Conservation (phyloP, 73 alveolate species). For the Blepharisma stoltei region DNA sequence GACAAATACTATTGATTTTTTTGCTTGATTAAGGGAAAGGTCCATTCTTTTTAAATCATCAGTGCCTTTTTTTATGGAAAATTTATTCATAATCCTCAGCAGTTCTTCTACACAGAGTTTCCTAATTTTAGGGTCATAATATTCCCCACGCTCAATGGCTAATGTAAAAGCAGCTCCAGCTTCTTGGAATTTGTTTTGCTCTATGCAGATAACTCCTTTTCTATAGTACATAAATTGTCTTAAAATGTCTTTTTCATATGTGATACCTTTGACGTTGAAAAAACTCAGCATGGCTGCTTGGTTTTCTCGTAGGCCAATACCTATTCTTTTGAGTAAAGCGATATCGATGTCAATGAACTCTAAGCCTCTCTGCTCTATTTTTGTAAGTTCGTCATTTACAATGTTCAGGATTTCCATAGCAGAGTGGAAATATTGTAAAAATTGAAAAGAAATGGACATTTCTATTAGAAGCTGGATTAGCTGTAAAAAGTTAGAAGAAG, state of each 20-base stretch:
- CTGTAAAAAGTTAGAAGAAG: background rate
- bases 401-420: background rate
- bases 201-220: background rate
- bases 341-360: background rate
- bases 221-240: background rate
- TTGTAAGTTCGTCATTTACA: slow-evolving; percentile 6
- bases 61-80: background rate
- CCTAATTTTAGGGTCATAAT: slow-evolving; percentile 11
- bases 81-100: background rate
- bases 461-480: background rate
- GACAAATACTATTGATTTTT: background rate
- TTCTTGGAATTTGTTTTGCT: background rate
- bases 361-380: background rate
- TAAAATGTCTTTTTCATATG: slow-evolving; percentile 7
- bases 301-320: background rate
- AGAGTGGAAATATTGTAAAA: slow-evolving; percentile 1
- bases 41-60: background rate
- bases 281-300: background rate
- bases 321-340: background rate
- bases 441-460: background rate
- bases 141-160: slow-evolving; percentile 1
- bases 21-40: background rate
- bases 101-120: background rate
- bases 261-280: background rate
- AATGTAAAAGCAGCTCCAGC: slow-evolving; percentile 12